These are phyloP conservation scores for Aspergillus floridensis DNA, from an alignment of 2,329 filamentous ascomycete species.

Conservation along the genomic window DNA sequence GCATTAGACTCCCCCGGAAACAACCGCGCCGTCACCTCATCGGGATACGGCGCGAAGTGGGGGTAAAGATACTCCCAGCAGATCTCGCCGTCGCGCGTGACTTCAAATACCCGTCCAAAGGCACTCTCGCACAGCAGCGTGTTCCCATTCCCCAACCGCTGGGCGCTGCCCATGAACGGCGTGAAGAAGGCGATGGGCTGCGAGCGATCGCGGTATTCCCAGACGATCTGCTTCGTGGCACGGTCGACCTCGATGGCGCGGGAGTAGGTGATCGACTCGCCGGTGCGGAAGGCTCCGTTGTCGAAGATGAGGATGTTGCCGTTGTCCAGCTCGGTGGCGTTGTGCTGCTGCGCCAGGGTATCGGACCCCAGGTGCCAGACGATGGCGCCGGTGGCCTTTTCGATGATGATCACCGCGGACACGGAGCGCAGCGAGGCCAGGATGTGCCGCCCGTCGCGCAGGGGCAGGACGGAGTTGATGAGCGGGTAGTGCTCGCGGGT, in stretches of 20 bases:
- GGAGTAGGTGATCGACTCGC: conserved; percentile 43
- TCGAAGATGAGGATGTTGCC: conserved; percentile 49
- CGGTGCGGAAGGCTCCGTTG: conserved; percentile 45
- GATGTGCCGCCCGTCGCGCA: conserved; percentile 42
- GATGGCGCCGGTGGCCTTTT: conserved; percentile 39
- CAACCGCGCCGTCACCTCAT: conserved; percentile 37
- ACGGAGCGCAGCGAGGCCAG: conserved; percentile 45
- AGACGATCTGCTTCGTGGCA: conserved; percentile 41
- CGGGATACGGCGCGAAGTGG: conserved; percentile 40
- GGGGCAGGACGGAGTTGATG: conserved; percentile 44
- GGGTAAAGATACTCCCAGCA: conserved; percentile 48
- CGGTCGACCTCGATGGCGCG: conserved; percentile 44
- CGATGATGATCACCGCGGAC: conserved; percentile 43
- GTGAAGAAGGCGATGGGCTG: conserved; percentile 44
- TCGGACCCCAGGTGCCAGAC: conserved; percentile 44
- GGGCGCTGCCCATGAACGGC: conserved; percentile 49
- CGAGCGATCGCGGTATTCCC: conserved; percentile 44
- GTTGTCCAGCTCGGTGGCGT: conserved; percentile 41
- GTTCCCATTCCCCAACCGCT: conserved; percentile 43
- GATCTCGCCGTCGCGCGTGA: conserved; percentile 41
- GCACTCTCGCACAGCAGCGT: conserved; percentile 46
- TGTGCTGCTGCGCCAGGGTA: conserved; percentile 47
- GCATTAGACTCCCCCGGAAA: conserved; percentile 46
- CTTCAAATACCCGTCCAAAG: conserved; percentile 47
- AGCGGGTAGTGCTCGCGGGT: conserved; percentile 43